Base-by-base conservation (phyloP, 805 yeast genomes). In the Danielozyma ontarioensis region DNA sequence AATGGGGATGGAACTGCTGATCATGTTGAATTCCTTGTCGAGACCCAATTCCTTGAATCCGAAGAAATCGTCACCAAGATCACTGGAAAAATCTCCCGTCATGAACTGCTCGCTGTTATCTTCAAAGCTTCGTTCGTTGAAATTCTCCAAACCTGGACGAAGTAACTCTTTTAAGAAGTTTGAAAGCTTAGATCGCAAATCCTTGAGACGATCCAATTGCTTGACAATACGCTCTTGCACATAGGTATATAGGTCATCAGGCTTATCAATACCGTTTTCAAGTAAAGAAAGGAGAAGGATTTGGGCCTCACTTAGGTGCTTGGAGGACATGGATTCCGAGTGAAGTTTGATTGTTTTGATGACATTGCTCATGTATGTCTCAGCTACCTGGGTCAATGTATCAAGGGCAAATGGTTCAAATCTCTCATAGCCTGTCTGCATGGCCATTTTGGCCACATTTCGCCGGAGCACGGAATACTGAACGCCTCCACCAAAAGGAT, bases 61-160 rank as follows among this genome's bases (percentile, higher is more conserved):
- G 63, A 94, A 94, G 71, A 89, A 93, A 61, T 93, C 99, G 48
- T 90, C 98, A 5, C 97, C 98, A 25, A 93, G 64, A 40, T 89
- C 96, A 47, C 76, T 82, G 1, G 96, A 83, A 55, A 93, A 93
- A 50, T 89, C 97, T 37, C 99, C 99, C 19, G 93, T 83, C 44
- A 90, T 61, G 53, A 89, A 93, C 57, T 90, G 96, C 42, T 93
- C 97, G 48, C 95, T 83, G 49, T 87, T 85, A 52, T 94, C 98
- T 25, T 67, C 78, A 56, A 93, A 93, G 43, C 78, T 83, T 34
- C 74, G 72, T 50, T 89, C 97, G 32, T 74, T 79, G 43, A 81
- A 62, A 39, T 82, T 87, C 46, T 80, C 83, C 36, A 75, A 64
- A 4, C 79, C 76, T 1, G 99, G 99, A 36, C 96, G 72, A 35